Conservation (phyloP, 2,329 filamentous ascomycete species). For the Penicillium nordicum region DNA sequence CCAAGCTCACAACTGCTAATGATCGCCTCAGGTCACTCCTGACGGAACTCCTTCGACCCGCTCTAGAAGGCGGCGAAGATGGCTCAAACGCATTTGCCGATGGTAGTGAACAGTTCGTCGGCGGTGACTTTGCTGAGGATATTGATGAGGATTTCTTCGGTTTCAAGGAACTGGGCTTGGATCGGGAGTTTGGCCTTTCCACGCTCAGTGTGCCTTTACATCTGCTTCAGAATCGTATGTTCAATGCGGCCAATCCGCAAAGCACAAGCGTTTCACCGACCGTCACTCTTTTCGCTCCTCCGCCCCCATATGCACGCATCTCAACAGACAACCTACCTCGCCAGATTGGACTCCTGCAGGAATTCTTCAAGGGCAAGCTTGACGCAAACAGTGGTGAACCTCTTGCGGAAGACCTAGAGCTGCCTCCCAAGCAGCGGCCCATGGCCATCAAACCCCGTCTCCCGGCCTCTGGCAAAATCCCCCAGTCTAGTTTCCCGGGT, state of each 20-base stretch:
- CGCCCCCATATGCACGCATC: conserved; percentile 70
- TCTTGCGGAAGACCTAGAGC: conserved; percentile 88
- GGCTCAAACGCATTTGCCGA: conserved; percentile 92
- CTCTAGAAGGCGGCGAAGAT: conserved; percentile 76
- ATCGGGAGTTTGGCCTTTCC: conserved; percentile 83
- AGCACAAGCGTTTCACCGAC: conserved; percentile 51
- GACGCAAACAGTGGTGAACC: conserved; percentile 78
- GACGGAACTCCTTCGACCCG: conserved; percentile 87
- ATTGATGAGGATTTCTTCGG: conserved; percentile 99
- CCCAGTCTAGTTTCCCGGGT: conserved; percentile 30
- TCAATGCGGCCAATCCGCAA: conserved; percentile 78
- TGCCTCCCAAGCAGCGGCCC: conserved; percentile 81
- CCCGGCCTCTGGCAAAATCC: conserved; percentile 47
- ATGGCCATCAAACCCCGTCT: conserved; percentile 43
- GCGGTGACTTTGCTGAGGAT: conserved; percentile 95
- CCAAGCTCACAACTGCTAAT: conserved; percentile 78
- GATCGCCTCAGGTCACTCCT: conserved; percentile 93
- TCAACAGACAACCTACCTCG: conserved; percentile 71
- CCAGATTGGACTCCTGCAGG: conserved; percentile 83
- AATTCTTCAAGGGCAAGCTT: conserved; percentile 87
- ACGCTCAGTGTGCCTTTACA: conserved; percentile 90
- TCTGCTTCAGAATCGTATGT: conserved; percentile 85
- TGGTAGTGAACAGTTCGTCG: conserved; percentile 93
- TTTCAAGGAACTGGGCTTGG: conserved; percentile 90
- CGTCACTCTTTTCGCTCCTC: conserved; percentile 59